Base-by-base conservation (phyloP, 2,329 filamentous ascomycete species). In the Phialocephala subalpina region DNA sequence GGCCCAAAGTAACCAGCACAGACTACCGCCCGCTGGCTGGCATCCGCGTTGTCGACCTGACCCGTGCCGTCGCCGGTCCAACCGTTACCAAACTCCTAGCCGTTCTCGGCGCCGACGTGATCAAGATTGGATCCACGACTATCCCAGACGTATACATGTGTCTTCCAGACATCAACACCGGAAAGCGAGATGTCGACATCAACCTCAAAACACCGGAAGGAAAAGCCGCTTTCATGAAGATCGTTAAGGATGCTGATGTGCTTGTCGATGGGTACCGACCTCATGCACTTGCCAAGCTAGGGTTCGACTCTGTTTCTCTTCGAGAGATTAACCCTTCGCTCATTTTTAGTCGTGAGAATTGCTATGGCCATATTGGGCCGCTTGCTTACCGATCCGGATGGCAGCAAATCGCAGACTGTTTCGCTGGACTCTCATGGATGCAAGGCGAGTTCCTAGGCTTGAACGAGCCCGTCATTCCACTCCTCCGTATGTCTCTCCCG, bases 21-120 rank as follows among this genome's bases (percentile, higher is more conserved):
- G 29, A 33, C 29, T 33, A 33, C 29, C 29, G 29, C 29, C 42
- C 42, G 71, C 87, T 79, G 66, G 82, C 72, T 22, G 90, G 90
- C 0, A 82, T 93, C 75, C 90, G 89, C 72, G 90, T 93, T 8
- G 82, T 93, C 7, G 91, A 94, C 73, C 78, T 93, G 45, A 91
- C 89, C 73, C 87, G 90, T 42, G 88, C 93, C 72, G 92, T 93
- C 69, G 91, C 91, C 2, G 90, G 89, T 0, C 90, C 90, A 9
- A 86, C 87, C 7, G 87, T 93, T 69, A 87, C 87, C 1, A 86
- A 89, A 40, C 87, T 87, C 1, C 82, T 93, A 0, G 90, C 87
- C 14, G 90, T 91, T 66, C 90, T 92, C 73, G 91, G 91, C 3
- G 91, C 91, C 11, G 85, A 89, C 52, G 90, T 93, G 1, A 81